These are phyloP conservation scores for Blastomyces gilchristii DNA, from an alignment of 2,329 filamentous ascomycete genomes.

Conservation along the genomic window DNA sequence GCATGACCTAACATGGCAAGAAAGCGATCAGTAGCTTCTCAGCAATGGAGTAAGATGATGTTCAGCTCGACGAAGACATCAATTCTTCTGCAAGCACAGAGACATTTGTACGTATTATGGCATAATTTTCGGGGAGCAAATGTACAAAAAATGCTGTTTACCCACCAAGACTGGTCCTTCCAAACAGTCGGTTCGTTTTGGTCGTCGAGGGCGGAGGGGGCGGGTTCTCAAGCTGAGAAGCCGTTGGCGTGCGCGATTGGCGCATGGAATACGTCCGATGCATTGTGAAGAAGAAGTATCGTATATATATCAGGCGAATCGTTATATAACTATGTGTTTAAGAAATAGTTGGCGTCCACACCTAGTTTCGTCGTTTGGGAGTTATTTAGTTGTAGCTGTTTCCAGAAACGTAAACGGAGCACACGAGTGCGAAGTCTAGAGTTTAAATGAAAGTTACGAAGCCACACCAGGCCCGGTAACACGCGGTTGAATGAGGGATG, in stretches of 20 bases:
- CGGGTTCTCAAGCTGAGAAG: slow-evolving; percentile 82
- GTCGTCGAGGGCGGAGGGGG: slow-evolving; percentile 85
- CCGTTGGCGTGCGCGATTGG: slow-evolving; percentile 89
- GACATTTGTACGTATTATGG: slow-evolving; percentile 9
- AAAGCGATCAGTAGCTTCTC: not conserved
- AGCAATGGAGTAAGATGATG: not conserved
- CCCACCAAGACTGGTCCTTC: slow-evolving; percentile 75
- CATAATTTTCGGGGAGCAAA: not conserved
- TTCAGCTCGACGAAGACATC: not conserved
- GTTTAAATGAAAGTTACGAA: not conserved
- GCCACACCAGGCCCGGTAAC: not conserved
- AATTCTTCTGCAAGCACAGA: not conserved
- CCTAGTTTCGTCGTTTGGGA: not conserved
- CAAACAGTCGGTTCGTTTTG: slow-evolving; percentile 83
- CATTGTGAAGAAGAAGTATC: slow-evolving; percentile 45
- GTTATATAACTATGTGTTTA: not conserved
- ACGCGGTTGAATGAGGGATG: not conserved
- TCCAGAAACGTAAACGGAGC: not conserved
- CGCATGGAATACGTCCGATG: slow-evolving; percentile 99
- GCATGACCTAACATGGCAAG: slow-evolving; percentile 47
- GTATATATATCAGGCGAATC: not conserved
- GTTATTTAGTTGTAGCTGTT: not conserved
- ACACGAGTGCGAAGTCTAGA: not conserved
- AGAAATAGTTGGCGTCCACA: not conserved
- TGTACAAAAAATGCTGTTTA: slow-evolving; percentile 18